phyloP scores from a whole-genome alignment of 1,284 basidiomycete genomes.

The Irpex sp. region DNA sequence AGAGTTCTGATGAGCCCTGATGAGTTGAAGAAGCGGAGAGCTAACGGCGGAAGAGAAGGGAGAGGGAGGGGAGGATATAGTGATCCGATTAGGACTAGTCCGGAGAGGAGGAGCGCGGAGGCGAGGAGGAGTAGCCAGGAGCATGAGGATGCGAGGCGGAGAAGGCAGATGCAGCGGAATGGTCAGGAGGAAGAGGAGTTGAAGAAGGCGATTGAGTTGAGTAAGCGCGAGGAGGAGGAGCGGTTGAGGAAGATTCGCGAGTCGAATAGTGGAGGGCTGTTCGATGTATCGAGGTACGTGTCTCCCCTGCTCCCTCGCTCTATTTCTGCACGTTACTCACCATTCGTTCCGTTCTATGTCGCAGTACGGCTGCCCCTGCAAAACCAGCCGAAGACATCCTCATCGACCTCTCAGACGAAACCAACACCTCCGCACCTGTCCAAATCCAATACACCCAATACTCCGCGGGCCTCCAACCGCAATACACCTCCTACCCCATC shows the following conservation, averaged over 20 bases:
- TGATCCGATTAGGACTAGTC: background rate
- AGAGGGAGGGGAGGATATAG: conserved; percentile 26
- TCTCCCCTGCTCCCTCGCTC: background rate
- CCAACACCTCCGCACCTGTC: conserved; percentile 22
- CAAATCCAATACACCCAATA: conserved; percentile 40
- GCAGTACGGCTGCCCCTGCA: background rate
- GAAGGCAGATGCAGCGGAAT: conserved; percentile 63
- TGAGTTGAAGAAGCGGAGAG: conserved; percentile 74
- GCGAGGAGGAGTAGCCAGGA: conserved; percentile 38
- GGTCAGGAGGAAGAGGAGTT: conserved; percentile 73
- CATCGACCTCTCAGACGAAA: conserved; percentile 20
- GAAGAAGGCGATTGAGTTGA: conserved; percentile 72
- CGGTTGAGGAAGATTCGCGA: conserved; percentile 47
- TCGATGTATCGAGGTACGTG: background rate
- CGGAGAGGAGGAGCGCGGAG: conserved; percentile 1
- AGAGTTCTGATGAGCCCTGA: conserved; percentile 86
- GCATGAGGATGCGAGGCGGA: conserved; percentile 35
- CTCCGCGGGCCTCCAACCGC: conserved; percentile 46
- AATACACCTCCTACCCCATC: conserved; percentile 46
- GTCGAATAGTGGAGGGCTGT: background rate
- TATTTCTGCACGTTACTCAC: background rate
- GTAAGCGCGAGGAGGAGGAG: conserved; percentile 80
- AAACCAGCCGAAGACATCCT: conserved; percentile 12
- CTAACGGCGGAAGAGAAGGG: conserved; percentile 27
- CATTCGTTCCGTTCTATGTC: too few relatives aligned